phyloP scores from a whole-genome alignment of 164 flowering plant species.

The Liriodendron chinense region DNA sequence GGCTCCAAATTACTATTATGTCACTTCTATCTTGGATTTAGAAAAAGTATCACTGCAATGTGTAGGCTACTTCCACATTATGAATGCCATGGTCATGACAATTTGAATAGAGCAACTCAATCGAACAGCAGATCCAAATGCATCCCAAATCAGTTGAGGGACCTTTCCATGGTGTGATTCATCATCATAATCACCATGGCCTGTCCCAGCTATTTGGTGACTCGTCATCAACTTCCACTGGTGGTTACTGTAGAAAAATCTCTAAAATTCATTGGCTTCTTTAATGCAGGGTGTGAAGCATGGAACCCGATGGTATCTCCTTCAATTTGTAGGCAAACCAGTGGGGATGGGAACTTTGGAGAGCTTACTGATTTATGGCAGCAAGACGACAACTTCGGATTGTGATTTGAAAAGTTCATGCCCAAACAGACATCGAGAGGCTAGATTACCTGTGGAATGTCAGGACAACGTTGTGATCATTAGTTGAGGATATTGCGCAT shows the following conservation, averaged over 20 bases:
- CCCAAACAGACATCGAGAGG: background rate
- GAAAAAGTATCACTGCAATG: no score
- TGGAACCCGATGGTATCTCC: slow-evolving; percentile 20
- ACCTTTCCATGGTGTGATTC: background rate
- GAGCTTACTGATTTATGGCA: slow-evolving; percentile 30
- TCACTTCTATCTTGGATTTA: no score
- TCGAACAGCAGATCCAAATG: no score
- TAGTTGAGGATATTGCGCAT: background rate
- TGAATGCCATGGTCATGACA: no score
- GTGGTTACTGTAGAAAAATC: slow-evolving; percentile 4
- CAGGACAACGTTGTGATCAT: background rate
- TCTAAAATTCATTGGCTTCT: slow-evolving; percentile 16
- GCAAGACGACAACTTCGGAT: slow-evolving; percentile 30
- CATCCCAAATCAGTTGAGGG: background rate
- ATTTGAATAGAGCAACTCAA: no score
- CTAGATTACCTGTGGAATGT: background rate
- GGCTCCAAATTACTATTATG: no score
- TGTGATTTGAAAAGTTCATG: slow-evolving; percentile 18
- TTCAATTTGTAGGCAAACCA: slow-evolving; percentile 36
- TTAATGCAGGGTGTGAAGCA: slow-evolving; percentile 35
- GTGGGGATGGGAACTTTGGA: slow-evolving; percentile 32
- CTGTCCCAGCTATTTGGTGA: no score
- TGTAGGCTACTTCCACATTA: no score
- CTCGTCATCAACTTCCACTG: background rate
- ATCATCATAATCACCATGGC: no score